Percentiles rank a stretch among this genome's conserved stretches.
These are phyloP conservation scores for Calonectria leucothoes DNA, from an alignment of 2,329 filamentous ascomycete genomes.

Conservation along the genomic window DNA sequence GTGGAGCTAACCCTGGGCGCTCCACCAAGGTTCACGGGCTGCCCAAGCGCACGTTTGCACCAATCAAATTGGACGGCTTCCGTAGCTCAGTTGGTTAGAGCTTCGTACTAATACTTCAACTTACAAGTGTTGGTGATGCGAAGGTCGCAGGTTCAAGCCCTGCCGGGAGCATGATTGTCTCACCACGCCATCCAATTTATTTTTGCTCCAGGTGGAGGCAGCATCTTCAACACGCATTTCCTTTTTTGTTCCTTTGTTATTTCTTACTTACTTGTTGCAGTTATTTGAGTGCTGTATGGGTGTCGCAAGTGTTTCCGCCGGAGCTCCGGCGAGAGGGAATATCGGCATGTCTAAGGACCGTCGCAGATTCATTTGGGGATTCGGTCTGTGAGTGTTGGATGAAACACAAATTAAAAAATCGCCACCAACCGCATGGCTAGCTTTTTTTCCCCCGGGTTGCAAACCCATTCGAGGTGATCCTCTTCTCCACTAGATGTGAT, in stretches of 20 bases:
- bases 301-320: no score
- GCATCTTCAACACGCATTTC: no score
- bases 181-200: not conserved
- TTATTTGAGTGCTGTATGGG: no score
- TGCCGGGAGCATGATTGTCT: not conserved
- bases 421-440: not conserved
- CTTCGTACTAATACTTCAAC: conserved; percentile 5
- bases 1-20: not conserved
- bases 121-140: conserved; percentile 2
- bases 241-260: no score
- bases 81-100: conserved; percentile 9
- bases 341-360: no score
- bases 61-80: not conserved
- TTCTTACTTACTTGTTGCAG: no score
- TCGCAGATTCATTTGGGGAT: no score
- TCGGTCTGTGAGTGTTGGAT: not conserved
- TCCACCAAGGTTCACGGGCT: not conserved
- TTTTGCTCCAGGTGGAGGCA: no score
- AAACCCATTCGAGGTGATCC: not conserved
- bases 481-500: not conserved
- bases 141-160: conserved; percentile 9
- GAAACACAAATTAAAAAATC: not conserved
- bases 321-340: no score
- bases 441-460: not conserved
- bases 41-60: not conserved